Evolutionary conservation across 768 basidiomycete species (phyloP).

Genomic region (Lyophyllum decastes): DNA sequence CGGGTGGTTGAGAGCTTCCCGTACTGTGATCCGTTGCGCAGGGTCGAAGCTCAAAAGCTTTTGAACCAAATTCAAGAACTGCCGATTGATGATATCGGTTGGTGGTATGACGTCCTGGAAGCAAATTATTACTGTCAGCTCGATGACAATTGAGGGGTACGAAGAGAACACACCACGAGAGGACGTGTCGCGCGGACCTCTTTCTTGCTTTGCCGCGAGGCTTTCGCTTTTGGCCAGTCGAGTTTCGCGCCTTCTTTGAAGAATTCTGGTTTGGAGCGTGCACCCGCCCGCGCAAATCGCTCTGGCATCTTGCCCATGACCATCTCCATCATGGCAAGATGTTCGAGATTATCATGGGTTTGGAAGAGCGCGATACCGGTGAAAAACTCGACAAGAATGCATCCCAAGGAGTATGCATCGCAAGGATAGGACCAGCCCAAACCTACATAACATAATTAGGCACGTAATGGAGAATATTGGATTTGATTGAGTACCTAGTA

Average conservation of each 20-base stretch:
- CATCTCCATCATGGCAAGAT: conserved; percentile 99
- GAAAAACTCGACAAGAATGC: conserved; percentile 98
- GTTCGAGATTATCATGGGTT: conserved; percentile 98
- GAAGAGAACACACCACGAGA: conserved; percentile 60
- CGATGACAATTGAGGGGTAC: conserved; percentile 6
- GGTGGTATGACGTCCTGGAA: conserved; percentile 82
- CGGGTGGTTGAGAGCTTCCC: conserved; percentile 84
- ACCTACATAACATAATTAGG: conserved; percentile 47
- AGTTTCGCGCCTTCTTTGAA: conserved; percentile 86
- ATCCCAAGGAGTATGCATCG: conserved; percentile 97
- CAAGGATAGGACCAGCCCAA: conserved; percentile 98
- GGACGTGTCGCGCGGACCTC: conserved; percentile 86
- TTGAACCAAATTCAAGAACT: conserved; percentile 87
- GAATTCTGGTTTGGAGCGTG: conserved; percentile 86
- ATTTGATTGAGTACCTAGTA: conserved; percentile 68
- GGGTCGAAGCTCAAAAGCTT: conserved; percentile 91
- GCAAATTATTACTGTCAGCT: conserved; percentile 5
- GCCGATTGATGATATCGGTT: conserved; percentile 68
- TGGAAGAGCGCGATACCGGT: conserved; percentile 99
- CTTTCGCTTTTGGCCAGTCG: conserved; percentile 91
- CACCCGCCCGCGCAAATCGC: conserved; percentile 73
- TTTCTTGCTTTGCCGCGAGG: conserved; percentile 88
- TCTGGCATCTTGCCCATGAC: conserved; percentile 99
- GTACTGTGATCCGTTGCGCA: conserved; percentile 81
- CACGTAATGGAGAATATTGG: not conserved